These are phyloP conservation scores for Yarrowia bubula DNA, from an alignment of 805 yeast species.

Conservation along the genomic window DNA sequence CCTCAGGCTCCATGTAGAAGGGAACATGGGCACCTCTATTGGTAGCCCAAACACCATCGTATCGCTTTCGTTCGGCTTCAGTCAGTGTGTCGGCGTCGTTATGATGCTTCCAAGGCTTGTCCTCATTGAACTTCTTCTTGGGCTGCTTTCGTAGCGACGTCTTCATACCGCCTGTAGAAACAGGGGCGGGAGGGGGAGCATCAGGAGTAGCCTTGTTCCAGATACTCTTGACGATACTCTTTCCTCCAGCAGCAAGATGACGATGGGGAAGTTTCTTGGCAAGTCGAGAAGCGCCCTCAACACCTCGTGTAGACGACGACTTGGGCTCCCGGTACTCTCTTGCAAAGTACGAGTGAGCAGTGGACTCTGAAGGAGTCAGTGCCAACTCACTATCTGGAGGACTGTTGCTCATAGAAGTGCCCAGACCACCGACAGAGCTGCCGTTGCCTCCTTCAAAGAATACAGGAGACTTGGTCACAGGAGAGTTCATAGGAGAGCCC, in stretches of 20 bases:
- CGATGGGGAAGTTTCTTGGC: slow-evolving; percentile 22
- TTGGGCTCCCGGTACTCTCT: slow-evolving; percentile 9
- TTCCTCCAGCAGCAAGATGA: slow-evolving; percentile 10
- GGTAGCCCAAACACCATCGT: slow-evolving; percentile 92
- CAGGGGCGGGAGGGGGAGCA: slow-evolving; percentile 1
- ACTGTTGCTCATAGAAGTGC: neutral
- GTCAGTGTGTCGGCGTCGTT: slow-evolving; percentile 50
- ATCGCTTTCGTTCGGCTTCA: slow-evolving; percentile 72
- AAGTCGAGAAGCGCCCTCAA: neutral
- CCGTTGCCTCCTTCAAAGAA: slow-evolving; percentile 8
- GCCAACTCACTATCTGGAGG: slow-evolving; percentile 3
- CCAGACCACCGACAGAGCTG: neutral
- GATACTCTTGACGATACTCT: slow-evolving; percentile 9
- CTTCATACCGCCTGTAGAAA: slow-evolving; percentile 26
- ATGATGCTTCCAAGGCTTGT: slow-evolving; percentile 93
- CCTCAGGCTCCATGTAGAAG: slow-evolving; percentile 15
- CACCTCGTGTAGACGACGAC: neutral
- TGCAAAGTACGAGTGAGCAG: slow-evolving; percentile 20
- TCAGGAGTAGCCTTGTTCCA: slow-evolving; percentile 14
- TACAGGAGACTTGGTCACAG: neutral
- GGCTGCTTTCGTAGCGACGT: slow-evolving; percentile 43
- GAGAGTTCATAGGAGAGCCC: slow-evolving; percentile 8
- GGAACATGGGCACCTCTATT: slow-evolving; percentile 57
- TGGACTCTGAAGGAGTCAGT: slow-evolving; percentile 14
- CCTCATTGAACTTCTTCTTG: slow-evolving; percentile 64